Evolutionary conservation across 2,329 filamentous ascomycete genomes (phyloP).

Genomic region (Diaporthe longicolla): DNA sequence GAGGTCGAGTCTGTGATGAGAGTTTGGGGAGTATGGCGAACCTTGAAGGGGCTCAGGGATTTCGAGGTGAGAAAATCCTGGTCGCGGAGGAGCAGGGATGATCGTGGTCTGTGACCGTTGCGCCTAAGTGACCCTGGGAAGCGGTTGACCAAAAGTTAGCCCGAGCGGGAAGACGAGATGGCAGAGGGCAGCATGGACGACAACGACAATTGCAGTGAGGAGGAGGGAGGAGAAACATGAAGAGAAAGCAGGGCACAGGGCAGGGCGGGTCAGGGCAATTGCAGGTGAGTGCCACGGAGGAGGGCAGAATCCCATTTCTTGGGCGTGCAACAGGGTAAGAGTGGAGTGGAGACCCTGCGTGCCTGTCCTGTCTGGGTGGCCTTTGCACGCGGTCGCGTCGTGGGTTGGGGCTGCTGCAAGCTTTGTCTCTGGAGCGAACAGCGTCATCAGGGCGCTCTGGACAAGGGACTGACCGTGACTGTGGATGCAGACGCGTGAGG

Average conservation of each 20-base stretch:
- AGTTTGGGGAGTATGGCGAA: slow-evolving; percentile 31
- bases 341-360: slow-evolving; percentile 19
- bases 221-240: not conserved
- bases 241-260: not conserved
- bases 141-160: slow-evolving; percentile 25
- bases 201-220: not conserved
- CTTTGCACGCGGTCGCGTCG: slow-evolving; percentile 5
- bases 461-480: slow-evolving; percentile 27
- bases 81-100: slow-evolving; percentile 40
- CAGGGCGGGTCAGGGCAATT: slow-evolving; percentile 5
- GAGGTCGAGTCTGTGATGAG: slow-evolving; percentile 5
- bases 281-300: slow-evolving; percentile 8
- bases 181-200: slow-evolving; percentile 17
- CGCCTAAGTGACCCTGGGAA: slow-evolving; percentile 34
- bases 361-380: slow-evolving; percentile 2
- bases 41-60: slow-evolving; percentile 29
- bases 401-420: slow-evolving; percentile 26
- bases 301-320: slow-evolving; percentile 28
- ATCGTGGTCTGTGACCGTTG: slow-evolving; percentile 43
- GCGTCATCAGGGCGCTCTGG: slow-evolving; percentile 23
- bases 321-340: slow-evolving; percentile 7
- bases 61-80: slow-evolving; percentile 31
- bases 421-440: slow-evolving; percentile 8
- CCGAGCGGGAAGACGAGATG: slow-evolving; percentile 11
- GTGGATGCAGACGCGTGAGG: not conserved